Percentiles rank a stretch among this genome's conserved stretches.
Conservation (phyloP, 2,329 filamentous ascomycete genomes). For the Lachnum nothofagi region DNA sequence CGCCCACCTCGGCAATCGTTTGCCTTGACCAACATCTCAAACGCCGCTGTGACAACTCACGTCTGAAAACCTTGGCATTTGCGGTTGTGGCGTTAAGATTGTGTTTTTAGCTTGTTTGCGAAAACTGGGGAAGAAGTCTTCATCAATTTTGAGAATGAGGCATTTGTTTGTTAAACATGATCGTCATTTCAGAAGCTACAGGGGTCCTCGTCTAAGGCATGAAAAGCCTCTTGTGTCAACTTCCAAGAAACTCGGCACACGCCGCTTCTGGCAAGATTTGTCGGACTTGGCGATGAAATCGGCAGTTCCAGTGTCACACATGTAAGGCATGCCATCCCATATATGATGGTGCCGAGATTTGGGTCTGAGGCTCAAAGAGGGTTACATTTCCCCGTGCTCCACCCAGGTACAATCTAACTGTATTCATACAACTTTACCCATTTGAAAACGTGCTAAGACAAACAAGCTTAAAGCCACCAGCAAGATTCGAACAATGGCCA, state of each 20-base stretch:
- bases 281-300: neutral
- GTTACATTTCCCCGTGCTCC: neutral
- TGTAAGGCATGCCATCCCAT: neutral
- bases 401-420: neutral
- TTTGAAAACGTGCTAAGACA: neutral
- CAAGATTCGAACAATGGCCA: neutral
- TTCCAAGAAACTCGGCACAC: neutral
- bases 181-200: constrained; percentile 1
- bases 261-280: neutral
- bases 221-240: neutral
- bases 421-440: neutral
- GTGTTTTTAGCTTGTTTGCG: neutral
- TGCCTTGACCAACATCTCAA: neutral
- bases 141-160: neutral
- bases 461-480: neutral
- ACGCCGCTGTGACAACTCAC: constrained; percentile 4
- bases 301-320: neutral
- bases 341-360: neutral
- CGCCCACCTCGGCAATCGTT: neutral
- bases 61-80: constrained; percentile 3
- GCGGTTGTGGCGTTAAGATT: constrained; percentile 7
- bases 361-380: neutral
- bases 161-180: constrained; percentile 7
- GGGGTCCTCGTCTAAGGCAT: neutral
- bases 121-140: neutral